These are phyloP conservation scores for Phytopythium cucurbitacearum DNA, from an alignment of 352 stramenopile species.

Conservation along the genomic window DNA sequence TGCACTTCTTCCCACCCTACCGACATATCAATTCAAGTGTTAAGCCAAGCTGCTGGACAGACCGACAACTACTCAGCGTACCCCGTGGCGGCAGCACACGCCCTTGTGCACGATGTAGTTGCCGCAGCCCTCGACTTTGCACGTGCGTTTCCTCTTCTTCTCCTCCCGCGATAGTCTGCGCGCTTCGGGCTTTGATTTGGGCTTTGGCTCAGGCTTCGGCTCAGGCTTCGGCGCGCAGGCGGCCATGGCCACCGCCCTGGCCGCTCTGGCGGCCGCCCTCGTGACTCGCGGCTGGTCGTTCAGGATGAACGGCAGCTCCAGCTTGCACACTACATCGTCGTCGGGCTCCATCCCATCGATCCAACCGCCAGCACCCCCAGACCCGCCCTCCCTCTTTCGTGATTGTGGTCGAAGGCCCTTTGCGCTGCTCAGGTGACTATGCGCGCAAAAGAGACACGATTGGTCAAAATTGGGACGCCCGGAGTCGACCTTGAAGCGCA, in stretches of 20 bases:
- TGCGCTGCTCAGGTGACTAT: too few relatives aligned
- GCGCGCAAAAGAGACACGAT: too few relatives aligned
- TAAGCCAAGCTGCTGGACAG: too few relatives aligned
- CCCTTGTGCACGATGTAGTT: constrained; percentile 49
- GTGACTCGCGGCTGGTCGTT: constrained; percentile 9
- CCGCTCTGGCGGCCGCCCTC: constrained; percentile 1
- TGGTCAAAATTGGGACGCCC: too few relatives aligned
- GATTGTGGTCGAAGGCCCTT: too few relatives aligned
- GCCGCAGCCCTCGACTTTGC: constrained; percentile 29
- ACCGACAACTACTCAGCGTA: not conserved
- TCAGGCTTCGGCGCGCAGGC: not conserved
- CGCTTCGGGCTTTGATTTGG: not conserved
- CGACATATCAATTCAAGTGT: not conserved
- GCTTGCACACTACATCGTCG: constrained; percentile 6
- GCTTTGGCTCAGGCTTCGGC: not conserved
- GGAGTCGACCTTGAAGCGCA: too few relatives aligned
- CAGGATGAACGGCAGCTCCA: constrained; percentile 21
- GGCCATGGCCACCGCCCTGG: not conserved
- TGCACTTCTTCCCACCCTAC: constrained; percentile 50
- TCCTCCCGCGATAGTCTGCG: constrained; percentile 18
- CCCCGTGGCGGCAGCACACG: constrained; percentile 38
- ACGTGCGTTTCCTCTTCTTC: constrained; percentile 32
- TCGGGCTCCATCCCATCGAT: not conserved
- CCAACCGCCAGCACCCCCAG: not conserved
- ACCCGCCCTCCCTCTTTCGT: too few relatives aligned